phyloP scores from a whole-genome alignment of 2,329 filamentous ascomycete species.

The Fusarium decemcellulare region DNA sequence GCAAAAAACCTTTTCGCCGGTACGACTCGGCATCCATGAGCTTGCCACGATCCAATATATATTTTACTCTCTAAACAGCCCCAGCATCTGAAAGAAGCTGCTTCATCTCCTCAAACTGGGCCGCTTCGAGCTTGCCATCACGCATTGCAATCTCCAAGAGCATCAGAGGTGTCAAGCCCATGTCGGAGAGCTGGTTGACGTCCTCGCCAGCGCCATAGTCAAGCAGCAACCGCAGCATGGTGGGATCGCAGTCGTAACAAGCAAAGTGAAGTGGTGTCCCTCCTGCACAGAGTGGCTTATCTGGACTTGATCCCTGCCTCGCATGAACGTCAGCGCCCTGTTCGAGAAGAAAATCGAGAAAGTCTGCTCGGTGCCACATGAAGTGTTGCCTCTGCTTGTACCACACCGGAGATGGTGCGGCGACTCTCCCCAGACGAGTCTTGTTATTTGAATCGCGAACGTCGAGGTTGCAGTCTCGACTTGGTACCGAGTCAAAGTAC shows the following conservation, averaged over 20 bases:
- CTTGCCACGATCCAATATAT: not conserved
- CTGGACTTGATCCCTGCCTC: not conserved
- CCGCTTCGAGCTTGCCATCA: not conserved
- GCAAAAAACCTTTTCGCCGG: too few species aligned
- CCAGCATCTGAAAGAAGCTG: slow-evolving; percentile 1
- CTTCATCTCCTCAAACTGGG: not conserved
- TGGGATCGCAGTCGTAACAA: slow-evolving; percentile 1
- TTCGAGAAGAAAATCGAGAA: not conserved
- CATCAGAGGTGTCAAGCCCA: slow-evolving; percentile 11
- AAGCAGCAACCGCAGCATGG: not conserved
- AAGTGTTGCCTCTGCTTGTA: not conserved
- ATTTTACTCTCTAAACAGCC: not conserved
- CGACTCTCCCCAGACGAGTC: not conserved
- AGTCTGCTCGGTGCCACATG: not conserved
- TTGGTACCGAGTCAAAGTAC: not conserved
- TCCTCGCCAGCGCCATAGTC: slow-evolving; percentile 1
- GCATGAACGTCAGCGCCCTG: not conserved
- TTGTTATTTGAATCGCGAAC: not conserved
- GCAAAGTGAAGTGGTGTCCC: slow-evolving; percentile 11
- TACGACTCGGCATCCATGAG: too few species aligned
- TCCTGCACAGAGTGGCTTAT: not conserved
- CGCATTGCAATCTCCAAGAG: not conserved
- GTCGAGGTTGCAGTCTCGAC: not conserved
- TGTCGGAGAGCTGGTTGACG: not conserved
- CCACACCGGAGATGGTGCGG: not conserved